A percentile compares a stretch with the other conserved stretches of the same genome.
phyloP scores from a whole-genome alignment of 2,329 filamentous ascomycete genomes.

The Cladosporium sp. region DNA sequence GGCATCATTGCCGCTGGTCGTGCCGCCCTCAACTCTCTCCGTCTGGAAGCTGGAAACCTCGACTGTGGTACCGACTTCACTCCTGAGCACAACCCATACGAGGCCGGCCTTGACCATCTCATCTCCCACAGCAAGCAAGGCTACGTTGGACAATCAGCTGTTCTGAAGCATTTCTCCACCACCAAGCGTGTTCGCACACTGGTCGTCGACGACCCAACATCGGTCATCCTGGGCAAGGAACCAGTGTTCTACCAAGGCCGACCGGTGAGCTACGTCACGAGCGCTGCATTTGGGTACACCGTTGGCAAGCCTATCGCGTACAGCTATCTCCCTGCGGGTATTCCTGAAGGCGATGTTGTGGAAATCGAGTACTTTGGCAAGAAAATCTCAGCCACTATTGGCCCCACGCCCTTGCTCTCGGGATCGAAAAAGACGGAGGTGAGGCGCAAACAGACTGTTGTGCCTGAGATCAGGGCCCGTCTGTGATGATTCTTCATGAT shows the following conservation, averaged over 20 bases:
- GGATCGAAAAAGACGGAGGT: not conserved
- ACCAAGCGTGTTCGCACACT: conserved; percentile 45
- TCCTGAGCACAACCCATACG: conserved; percentile 57
- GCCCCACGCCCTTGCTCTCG: conserved; percentile 7
- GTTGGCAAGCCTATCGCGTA: conserved; percentile 57
- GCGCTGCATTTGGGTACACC: conserved; percentile 57
- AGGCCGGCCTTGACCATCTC: conserved; percentile 53
- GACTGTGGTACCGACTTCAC: conserved; percentile 57
- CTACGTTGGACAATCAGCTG: conserved; percentile 51
- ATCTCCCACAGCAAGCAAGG: conserved; percentile 45
- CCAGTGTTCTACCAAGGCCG: conserved; percentile 51
- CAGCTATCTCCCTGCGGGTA: conserved; percentile 50
- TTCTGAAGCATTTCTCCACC: conserved; percentile 38
- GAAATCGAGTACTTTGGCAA: conserved; percentile 61
- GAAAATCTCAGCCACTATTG: conserved; percentile 47
- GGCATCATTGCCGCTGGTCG: conserved; percentile 58
- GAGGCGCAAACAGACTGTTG: not conserved
- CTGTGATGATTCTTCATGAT: conserved; percentile 8
- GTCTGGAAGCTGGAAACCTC: conserved; percentile 58
- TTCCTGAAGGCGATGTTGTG: conserved; percentile 48
- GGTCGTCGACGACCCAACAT: conserved; percentile 53
- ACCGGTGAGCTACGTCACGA: conserved; percentile 56
- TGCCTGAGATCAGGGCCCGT: conserved; percentile 3
- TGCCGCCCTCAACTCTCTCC: conserved; percentile 54
- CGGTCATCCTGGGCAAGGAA: conserved; percentile 59